Evolutionary conservation across 306 rosid species (phyloP).

Genomic region (Glycine tomentella): DNA sequence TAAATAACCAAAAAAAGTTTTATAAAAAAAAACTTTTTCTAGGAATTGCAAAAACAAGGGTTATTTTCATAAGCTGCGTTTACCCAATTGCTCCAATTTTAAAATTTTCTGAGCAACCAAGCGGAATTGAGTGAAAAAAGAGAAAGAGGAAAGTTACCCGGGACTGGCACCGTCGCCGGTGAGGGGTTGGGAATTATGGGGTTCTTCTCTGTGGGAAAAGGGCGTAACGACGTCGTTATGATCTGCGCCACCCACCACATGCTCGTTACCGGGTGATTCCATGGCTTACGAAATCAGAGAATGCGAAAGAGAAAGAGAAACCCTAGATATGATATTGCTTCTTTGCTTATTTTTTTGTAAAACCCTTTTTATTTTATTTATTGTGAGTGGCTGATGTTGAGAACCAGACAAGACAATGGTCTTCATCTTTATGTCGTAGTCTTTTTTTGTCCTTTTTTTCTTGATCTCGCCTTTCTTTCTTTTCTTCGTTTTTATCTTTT

Average conservation of each 20-base stretch:
- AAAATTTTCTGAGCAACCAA: slow-evolving; percentile 37
- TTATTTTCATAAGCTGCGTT: not conserved
- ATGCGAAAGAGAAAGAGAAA: slow-evolving; percentile 27
- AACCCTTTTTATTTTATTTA: slow-evolving; percentile 30
- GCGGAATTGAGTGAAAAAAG: not conserved
- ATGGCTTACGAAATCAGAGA: slow-evolving; percentile 50
- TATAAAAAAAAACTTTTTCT: not conserved
- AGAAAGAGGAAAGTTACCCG: slow-evolving; percentile 59
- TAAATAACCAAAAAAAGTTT: not conserved
- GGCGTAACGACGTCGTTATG: slow-evolving; percentile 56
- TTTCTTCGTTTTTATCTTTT: too few relatives aligned
- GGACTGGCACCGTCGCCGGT: slow-evolving; percentile 97
- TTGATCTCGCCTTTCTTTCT: too few relatives aligned
- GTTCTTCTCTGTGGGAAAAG: slow-evolving; percentile 68
- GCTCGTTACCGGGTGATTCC: slow-evolving; percentile 69
- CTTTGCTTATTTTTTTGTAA: slow-evolving; percentile 4
- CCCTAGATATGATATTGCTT: slow-evolving; percentile 49
- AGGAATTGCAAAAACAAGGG: not conserved
- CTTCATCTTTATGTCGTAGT: too few relatives aligned
- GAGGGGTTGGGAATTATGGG: slow-evolving; percentile 76
- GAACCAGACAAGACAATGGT: not conserved
- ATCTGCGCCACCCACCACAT: slow-evolving; percentile 58
- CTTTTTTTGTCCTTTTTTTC: too few relatives aligned
- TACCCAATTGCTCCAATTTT: not conserved
- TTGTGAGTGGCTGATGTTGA: not conserved